These are phyloP conservation scores for Astragalus membranaceus DNA, from an alignment of 306 rosid species.

Conservation along the genomic window DNA sequence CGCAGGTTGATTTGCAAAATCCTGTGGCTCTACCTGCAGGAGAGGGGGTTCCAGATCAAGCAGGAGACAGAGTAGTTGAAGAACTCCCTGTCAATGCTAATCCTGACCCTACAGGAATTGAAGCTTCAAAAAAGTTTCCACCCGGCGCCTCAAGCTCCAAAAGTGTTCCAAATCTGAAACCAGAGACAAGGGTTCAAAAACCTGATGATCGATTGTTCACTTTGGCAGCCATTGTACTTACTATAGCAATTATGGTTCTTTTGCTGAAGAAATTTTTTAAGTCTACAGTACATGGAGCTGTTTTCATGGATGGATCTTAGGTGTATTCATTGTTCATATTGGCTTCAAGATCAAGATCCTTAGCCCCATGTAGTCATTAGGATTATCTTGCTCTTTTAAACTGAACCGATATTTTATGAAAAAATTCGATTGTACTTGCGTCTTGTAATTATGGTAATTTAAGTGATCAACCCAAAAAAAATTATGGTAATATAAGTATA, in stretches of 20 bases:
- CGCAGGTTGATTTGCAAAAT: conserved; percentile 27
- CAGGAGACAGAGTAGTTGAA: conserved; percentile 48
- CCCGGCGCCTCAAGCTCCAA: conserved; percentile 31
- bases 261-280: conserved; percentile 80
- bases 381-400: neutral
- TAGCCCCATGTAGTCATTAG: neutral
- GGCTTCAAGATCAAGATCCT: conserved; percentile 15
- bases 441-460: conserved; percentile 14
- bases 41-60: conserved; percentile 36
- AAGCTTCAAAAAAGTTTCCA: conserved; percentile 36
- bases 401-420: neutral
- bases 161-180: conserved; percentile 39
- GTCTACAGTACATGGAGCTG: conserved; percentile 58
- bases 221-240: conserved; percentile 85
- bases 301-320: conserved; percentile 83
- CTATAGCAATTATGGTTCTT: conserved; percentile 79
- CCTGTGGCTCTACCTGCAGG: conserved; percentile 28
- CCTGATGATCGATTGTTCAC: conserved; percentile 85
- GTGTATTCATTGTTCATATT: neutral
- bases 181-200: conserved; percentile 44
- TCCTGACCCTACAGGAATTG: conserved; percentile 27
- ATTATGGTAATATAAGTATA: too few relatives aligned
- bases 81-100: conserved; percentile 32
- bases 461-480: too few relatives aligned
- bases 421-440: neutral